A percentile compares a stretch with the other conserved stretches of the same genome.
Conservation (phyloP, 805 yeast genomes). For the Candida koratica region DNA sequence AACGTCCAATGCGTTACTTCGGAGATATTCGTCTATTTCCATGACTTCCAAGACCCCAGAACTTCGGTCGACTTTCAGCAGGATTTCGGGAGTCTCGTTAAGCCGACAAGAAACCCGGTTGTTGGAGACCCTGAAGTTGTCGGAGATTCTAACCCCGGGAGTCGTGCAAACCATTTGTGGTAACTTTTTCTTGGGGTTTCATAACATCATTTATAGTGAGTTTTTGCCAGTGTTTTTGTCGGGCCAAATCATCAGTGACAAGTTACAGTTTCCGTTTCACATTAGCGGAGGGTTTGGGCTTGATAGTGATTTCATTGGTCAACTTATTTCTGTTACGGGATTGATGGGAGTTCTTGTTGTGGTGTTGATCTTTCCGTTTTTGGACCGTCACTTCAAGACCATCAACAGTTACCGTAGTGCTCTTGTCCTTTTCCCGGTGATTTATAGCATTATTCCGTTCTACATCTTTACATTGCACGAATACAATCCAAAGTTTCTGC, state of each 20-base stretch:
- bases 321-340: constrained; percentile 34
- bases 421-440: constrained; percentile 40
- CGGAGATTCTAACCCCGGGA: constrained; percentile 26
- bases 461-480: constrained; percentile 40
- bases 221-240: constrained; percentile 38
- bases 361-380: constrained; percentile 35
- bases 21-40: constrained; percentile 17
- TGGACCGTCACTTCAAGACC: constrained; percentile 37
- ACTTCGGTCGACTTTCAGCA: constrained; percentile 10
- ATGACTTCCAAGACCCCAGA: constrained; percentile 2
- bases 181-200: constrained; percentile 33
- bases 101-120: constrained; percentile 14
- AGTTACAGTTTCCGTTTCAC: constrained; percentile 30
- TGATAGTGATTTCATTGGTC: constrained; percentile 31
- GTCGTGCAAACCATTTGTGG: constrained; percentile 31
- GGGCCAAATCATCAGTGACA: constrained; percentile 22
- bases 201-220: constrained; percentile 30
- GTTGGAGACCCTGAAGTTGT: constrained; percentile 5
- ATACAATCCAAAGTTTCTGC: constrained; percentile 27
- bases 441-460: constrained; percentile 46
- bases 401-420: constrained; percentile 42
- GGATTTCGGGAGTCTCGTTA: constrained; percentile 13
- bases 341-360: constrained; percentile 39
- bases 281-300: constrained; percentile 37
- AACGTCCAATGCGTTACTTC: constrained; percentile 20